Evolutionary conservation across 352 stramenopile species (phyloP).

Genomic region (Phytophthora sojae): DNA sequence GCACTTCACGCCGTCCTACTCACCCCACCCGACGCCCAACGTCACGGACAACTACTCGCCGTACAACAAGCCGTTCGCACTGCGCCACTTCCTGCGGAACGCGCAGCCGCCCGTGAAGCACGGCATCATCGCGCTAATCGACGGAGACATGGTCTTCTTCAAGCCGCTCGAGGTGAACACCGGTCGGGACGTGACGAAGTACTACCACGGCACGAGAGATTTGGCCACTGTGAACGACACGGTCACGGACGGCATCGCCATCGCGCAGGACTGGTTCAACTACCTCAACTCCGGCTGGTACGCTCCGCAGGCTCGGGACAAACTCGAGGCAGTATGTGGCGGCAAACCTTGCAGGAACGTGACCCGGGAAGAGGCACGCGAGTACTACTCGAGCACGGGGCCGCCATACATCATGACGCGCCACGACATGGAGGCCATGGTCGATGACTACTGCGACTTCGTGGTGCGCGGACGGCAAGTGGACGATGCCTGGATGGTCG

Average conservation of each 20-base stretch:
- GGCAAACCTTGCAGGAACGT: conserved; percentile 45
- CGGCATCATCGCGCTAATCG: conserved; percentile 47
- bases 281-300: conserved; percentile 57
- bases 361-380: conserved; percentile 38
- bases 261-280: conserved; percentile 62
- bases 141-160: conserved; percentile 56
- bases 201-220: conserved; percentile 49
- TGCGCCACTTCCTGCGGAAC: conserved; percentile 61
- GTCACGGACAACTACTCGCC: conserved; percentile 56
- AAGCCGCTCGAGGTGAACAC: conserved; percentile 55
- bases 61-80: conserved; percentile 65
- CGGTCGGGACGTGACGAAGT: conserved; percentile 44
- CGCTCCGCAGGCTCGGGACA: conserved; percentile 23
- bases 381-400: conserved; percentile 56
- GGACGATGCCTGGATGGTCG: conserved; percentile 54
- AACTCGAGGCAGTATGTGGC: conserved; percentile 46
- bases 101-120: conserved; percentile 51
- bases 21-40: conserved; percentile 43
- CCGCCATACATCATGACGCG: conserved; percentile 72
- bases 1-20: conserved; percentile 62
- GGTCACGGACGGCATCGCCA: conserved; percentile 46
- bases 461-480: conserved; percentile 50
- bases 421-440: conserved; percentile 48
- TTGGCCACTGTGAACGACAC: conserved; percentile 44
- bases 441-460: conserved; percentile 66